A percentile compares a stretch with the other conserved stretches of the same genome.
phyloP scores from a whole-genome alignment of 73 alveolate species.

The Symbiodinium natans region DNA sequence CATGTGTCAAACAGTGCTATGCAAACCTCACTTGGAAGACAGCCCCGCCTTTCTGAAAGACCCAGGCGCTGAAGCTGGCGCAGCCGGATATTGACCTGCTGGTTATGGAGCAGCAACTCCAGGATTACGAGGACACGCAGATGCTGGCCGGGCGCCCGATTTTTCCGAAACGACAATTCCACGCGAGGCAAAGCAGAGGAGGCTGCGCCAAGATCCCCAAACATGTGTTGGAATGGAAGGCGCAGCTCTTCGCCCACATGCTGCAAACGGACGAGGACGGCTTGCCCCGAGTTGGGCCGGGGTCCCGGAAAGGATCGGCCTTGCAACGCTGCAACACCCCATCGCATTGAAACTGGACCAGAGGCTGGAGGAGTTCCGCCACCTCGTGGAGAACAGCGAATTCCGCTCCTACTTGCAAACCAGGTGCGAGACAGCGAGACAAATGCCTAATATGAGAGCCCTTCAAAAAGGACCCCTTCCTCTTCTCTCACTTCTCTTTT shows the following conservation, averaged over 20 bases:
- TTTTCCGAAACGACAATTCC: no score
- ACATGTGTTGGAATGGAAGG: neutral
- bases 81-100: constrained; percentile 74
- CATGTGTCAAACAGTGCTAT: no score
- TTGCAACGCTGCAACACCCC: no score
- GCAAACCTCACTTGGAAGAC: no score
- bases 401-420: constrained; percentile 11
- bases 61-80: constrained; percentile 48
- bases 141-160: constrained; percentile 27
- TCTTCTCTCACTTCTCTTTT: no score
- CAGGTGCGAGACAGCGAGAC: neutral
- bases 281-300: neutral
- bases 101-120: constrained; percentile 83
- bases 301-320: neutral
- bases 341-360: no score
- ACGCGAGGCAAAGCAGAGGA: no score
- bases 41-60: no score
- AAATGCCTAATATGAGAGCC: no score
- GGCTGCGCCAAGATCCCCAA: no score
- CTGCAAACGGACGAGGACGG: constrained; percentile 75
- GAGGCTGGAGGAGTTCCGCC: constrained; percentile 11
- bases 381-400: neutral
- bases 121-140: constrained; percentile 67
- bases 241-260: constrained; percentile 68
- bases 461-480: no score